A percentile compares a stretch with the other conserved stretches of the same genome.
phyloP scores from a whole-genome alignment of 179 eudicot species.

The Heliamphora pulchella region DNA sequence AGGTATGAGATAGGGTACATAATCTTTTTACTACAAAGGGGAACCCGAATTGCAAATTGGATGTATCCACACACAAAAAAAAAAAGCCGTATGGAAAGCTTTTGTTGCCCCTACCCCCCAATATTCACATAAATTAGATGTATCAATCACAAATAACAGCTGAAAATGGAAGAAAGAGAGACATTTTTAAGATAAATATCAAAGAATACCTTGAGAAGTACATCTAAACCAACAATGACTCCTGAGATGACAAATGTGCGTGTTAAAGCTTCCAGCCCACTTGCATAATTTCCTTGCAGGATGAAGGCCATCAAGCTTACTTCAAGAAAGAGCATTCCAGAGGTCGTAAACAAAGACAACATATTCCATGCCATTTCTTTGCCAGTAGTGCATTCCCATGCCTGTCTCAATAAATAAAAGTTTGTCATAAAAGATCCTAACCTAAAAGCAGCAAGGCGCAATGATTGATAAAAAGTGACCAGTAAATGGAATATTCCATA shows the following conservation, averaged over 20 bases:
- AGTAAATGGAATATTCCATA: background rate
- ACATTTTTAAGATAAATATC: background rate
- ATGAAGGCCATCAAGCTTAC: conserved; percentile 87
- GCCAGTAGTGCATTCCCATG: conserved; percentile 74
- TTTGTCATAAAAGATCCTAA: conserved; percentile 7
- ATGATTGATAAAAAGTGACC: background rate
- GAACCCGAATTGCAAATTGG: too few species aligned
- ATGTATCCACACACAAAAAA: too few species aligned
- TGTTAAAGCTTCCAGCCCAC: conserved; percentile 66
- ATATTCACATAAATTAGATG: too few species aligned
- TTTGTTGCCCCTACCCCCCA: background rate
- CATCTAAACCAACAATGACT: conserved; percentile 59
- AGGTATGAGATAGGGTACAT: background rate
- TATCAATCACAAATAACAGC: background rate
- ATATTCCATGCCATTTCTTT: conserved; percentile 63
- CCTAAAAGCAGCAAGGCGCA: background rate
- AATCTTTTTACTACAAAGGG: too few species aligned
- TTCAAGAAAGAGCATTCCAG: conserved; percentile 77
- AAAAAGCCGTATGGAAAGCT: too few species aligned
- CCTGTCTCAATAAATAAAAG: conserved; percentile 34
- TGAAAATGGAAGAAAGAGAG: background rate
- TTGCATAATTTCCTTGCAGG: conserved; percentile 72
- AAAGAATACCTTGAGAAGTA: conserved; percentile 57
- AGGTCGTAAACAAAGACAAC: conserved; percentile 64
- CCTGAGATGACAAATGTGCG: conserved; percentile 70